Base-by-base conservation (phyloP, 2,329 filamentous ascomycete genomes). In the Penicillium rolfsii region DNA sequence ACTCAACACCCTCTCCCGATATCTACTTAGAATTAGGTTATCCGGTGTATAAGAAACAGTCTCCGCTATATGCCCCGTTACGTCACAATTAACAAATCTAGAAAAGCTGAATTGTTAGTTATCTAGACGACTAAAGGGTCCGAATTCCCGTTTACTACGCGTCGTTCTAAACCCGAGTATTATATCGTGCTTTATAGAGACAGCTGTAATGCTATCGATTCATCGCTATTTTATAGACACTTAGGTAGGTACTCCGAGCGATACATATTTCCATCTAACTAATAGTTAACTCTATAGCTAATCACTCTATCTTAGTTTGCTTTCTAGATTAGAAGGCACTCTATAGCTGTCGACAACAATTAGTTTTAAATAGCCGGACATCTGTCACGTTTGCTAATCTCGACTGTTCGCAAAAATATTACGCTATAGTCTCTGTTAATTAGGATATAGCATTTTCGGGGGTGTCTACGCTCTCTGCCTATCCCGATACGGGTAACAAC, bases 301-400 rank as follows among this genome's bases (percentile, higher is more conserved):
- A 48, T 48, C 45, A 48, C 24, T 48, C 45, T 48, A 5, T 48
- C 45, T 48, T 48, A 48, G 24, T 48, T n/a, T 48, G 45, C 45
- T 48, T 28, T 28, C 45, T 24, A 12, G 45, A 30, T 48, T 24
- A 26, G 24, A 28, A 48, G 45, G 45, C 45, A 30, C 24, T 48
- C 22, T 48, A 24, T 48, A 24, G 45, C 45, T 48, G 24, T 28
- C 24, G 1, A 48, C 45, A 48, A 30, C 45, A 48, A 48, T 30
- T 48, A 24, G 45, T 48, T 48, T 48, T 24, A 30, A 48, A 48
- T 48, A 48, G 45, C 24, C 45, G 45, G 45, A 30, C 45, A 48
- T 48, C 24, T 48, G 45, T 48, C 45, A 30, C 24, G 22, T 48
- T 48, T 48, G 45, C 45, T 5, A 48, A 45, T 45, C 41, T 45